A percentile compares a stretch with the other conserved stretches of the same genome.
These are phyloP conservation scores for Hypholoma fasciculare DNA, from an alignment of 768 basidiomycete genomes.

Conservation along the genomic window DNA sequence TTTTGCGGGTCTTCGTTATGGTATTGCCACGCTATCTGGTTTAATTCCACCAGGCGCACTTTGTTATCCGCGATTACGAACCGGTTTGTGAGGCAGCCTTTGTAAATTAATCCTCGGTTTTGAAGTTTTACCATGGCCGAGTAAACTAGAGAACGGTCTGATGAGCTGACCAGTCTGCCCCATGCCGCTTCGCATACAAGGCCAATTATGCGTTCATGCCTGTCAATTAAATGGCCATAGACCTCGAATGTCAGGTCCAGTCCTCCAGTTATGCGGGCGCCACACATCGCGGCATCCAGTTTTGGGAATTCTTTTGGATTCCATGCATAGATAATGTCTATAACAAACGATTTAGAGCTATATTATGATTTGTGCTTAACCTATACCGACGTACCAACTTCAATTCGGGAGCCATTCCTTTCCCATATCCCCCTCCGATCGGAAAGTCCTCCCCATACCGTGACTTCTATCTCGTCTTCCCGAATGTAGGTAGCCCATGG, in stretches of 20 bases:
- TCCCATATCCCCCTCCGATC: conserved; percentile 37
- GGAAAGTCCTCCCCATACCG: conserved; percentile 26
- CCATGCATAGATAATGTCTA: conserved; percentile 34
- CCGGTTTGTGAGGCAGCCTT: conserved; percentile 17
- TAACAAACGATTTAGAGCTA: neutral
- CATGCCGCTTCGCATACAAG: conserved; percentile 33
- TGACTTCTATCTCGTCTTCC: conserved; percentile 35
- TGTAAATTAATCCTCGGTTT: conserved; percentile 25
- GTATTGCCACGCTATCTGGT: conserved; percentile 16
- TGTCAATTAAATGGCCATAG: conserved; percentile 31
- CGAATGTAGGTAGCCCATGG: conserved; percentile 35
- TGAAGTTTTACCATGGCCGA: conserved; percentile 30
- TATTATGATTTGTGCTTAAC: neutral
- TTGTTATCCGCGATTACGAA: conserved; percentile 34
- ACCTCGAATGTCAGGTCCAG: conserved; percentile 37
- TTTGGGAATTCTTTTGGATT: conserved; percentile 21
- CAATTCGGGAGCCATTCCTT: conserved; percentile 27
- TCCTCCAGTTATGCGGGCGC: conserved; percentile 25
- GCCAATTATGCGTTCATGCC: conserved; percentile 30
- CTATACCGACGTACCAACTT: conserved; percentile 28
- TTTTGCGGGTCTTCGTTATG: conserved; percentile 7
- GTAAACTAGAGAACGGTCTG: conserved; percentile 30
- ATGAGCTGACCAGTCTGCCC: conserved; percentile 27
- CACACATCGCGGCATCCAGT: conserved; percentile 31
- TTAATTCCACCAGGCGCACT: conserved; percentile 31